Percentiles rank a stretch among this genome's conserved stretches.
Conservation (phyloP, 805 yeast genomes). For the Yamadazyma akitaensis region DNA sequence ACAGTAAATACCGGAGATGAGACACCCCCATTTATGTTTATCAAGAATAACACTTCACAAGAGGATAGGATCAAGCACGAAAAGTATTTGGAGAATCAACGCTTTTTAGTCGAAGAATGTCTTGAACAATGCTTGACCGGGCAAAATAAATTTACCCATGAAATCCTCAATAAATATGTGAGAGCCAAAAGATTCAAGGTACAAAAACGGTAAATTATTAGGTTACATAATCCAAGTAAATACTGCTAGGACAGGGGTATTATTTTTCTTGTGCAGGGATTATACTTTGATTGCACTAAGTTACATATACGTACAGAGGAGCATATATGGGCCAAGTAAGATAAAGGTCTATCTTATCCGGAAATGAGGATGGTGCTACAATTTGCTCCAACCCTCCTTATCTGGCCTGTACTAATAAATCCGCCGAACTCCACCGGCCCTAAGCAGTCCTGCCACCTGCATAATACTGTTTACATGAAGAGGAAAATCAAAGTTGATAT, state of each 20-base stretch:
- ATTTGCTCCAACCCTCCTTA: no score
- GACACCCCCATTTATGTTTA: constrained; percentile 15
- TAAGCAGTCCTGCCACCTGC: no score
- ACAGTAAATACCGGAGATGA: constrained; percentile 10
- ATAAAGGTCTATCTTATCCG: neutral
- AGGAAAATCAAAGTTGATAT: no score
- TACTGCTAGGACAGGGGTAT: neutral
- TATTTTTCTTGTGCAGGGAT: neutral
- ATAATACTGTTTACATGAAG: no score
- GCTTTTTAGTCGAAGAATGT: constrained; percentile 3
- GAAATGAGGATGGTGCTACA: neutral
- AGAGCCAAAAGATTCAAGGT: constrained; percentile 2
- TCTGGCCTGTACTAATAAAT: no score
- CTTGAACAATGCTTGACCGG: constrained; percentile 10
- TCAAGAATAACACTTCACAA: constrained; percentile 15
- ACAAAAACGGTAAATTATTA: neutral
- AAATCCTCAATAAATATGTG: constrained; percentile 11
- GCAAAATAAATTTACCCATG: constrained; percentile 8
- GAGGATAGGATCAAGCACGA: constrained; percentile 13
- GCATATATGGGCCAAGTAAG: neutral
- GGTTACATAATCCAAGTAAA: neutral
- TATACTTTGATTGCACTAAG: neutral
- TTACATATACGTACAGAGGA: neutral
- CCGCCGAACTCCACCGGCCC: no score
- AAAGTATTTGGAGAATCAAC: neutral